Evolutionary conservation across 2,329 filamentous ascomycete genomes (phyloP).

Genomic region (Sarocladium strictum): DNA sequence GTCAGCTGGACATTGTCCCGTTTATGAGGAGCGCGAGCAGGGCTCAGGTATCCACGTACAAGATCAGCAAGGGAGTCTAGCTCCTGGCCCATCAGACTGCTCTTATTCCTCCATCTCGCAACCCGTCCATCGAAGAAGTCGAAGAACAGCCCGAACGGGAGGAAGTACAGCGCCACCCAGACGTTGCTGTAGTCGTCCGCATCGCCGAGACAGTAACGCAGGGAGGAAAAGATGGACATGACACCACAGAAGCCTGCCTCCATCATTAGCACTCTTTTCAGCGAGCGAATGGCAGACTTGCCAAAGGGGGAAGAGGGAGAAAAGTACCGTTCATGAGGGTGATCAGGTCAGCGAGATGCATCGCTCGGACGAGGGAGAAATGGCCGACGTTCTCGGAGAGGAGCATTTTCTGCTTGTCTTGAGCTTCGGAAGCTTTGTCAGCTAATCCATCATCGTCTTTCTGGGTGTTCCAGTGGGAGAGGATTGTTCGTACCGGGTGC

Average conservation of each 20-base stretch:
- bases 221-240: conserved; percentile 92
- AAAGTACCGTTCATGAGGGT: conserved; percentile 69
- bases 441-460: neutral
- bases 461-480: neutral
- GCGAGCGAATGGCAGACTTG: no score
- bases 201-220: conserved; percentile 83
- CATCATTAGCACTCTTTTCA: no score
- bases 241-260: conserved; percentile 69
- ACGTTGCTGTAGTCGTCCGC: conserved; percentile 61
- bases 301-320: no score
- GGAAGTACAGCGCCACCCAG: conserved; percentile 77
- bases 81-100: conserved; percentile 95
- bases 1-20: no score
- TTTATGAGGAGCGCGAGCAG: no score
- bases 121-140: conserved; percentile 98
- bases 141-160: conserved; percentile 92
- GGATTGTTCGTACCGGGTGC: conserved; percentile 25
- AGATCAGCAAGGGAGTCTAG: conserved; percentile 92
- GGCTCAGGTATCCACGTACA: no score
- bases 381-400: conserved; percentile 65
- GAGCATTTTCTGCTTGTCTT: conserved; percentile 72
- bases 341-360: conserved; percentile 79
- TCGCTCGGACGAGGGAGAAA: conserved; percentile 61
- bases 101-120: conserved; percentile 93
- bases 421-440: conserved; percentile 33